phyloP scores from a whole-genome alignment of 2,329 filamentous ascomycete genomes.

The Lasiodiplodia hormozganensis region DNA sequence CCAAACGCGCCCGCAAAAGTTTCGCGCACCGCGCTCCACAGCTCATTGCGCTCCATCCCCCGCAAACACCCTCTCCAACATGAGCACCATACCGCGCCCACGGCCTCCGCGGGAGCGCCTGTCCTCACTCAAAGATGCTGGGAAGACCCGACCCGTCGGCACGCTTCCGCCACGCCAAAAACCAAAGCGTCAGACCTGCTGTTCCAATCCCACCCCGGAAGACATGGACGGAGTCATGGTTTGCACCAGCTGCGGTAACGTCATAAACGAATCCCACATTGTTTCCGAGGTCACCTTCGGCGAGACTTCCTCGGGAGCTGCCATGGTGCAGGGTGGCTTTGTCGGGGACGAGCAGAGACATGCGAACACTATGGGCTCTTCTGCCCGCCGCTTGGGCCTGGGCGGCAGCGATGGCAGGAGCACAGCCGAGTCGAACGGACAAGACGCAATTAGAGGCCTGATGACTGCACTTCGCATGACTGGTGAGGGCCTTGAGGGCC shows the following conservation, averaged over 20 bases:
- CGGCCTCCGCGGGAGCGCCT: conserved; percentile 36
- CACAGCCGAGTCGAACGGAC: conserved; percentile 67
- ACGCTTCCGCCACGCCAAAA: conserved; percentile 26
- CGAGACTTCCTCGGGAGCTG: conserved; percentile 83
- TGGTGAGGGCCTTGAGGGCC: conserved; percentile 42
- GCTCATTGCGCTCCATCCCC: not conserved
- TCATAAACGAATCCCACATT: conserved; percentile 86
- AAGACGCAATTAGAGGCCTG: conserved; percentile 48
- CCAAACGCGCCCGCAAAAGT: conserved; percentile 1
- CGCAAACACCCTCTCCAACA: conserved; percentile 5
- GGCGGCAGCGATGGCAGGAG: conserved; percentile 64
- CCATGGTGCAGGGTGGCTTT: conserved; percentile 88
- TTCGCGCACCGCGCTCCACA: conserved; percentile 1
- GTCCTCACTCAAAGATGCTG: conserved; percentile 35
- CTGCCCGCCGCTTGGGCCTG: conserved; percentile 39
- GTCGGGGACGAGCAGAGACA: conserved; percentile 86
- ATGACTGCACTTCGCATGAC: conserved; percentile 47
- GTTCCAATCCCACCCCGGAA: conserved; percentile 38
- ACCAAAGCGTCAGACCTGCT: conserved; percentile 37
- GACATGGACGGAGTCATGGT: conserved; percentile 54
- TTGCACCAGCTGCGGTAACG: conserved; percentile 83
- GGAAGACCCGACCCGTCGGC: conserved; percentile 32
- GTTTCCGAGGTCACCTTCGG: conserved; percentile 92
- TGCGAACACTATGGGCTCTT: conserved; percentile 66
- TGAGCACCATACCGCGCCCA: conserved; percentile 27